These are phyloP conservation scores for Termitomyces sp. DNA, from an alignment of 768 basidiomycete species.

Conservation along the genomic window DNA sequence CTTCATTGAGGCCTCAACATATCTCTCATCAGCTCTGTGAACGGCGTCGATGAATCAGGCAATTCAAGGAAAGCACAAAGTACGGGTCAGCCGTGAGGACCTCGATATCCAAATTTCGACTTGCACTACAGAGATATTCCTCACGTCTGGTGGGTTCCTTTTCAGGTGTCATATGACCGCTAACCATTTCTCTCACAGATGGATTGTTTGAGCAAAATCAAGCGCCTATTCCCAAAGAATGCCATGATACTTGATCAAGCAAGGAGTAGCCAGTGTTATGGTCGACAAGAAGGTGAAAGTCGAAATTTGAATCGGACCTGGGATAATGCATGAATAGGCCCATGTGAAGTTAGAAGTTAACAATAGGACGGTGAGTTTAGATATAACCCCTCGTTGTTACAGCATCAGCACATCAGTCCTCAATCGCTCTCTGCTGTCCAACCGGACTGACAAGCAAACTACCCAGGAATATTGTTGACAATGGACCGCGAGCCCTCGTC, in stretches of 20 bases:
- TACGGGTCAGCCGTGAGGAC: not conserved
- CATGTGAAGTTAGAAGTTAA: not conserved
- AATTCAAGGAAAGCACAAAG: not conserved
- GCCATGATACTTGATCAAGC: too few relatives aligned
- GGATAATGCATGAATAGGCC: too few relatives aligned
- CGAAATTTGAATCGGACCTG: too few relatives aligned
- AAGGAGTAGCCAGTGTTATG: not conserved
- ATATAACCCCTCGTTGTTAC: not conserved
- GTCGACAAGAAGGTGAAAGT: not conserved
- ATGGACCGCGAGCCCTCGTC: not conserved
- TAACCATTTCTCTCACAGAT: not conserved
- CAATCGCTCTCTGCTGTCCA: too few relatives aligned
- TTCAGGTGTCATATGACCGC: too few relatives aligned
- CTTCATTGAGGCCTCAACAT: too few relatives aligned
- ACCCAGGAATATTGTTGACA: too few relatives aligned
- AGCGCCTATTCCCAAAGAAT: not conserved
- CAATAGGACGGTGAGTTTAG: not conserved
- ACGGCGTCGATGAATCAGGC: not conserved
- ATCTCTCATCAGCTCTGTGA: not conserved
- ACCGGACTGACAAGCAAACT: not conserved
- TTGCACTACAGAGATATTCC: not conserved
- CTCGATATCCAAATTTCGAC: not conserved
- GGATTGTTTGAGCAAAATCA: not conserved
- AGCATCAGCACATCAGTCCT: too few relatives aligned
- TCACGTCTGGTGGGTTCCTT: not conserved